Conservation (phyloP, 2,329 filamentous ascomycete species). For the Lasiodiplodia gonubiensis region DNA sequence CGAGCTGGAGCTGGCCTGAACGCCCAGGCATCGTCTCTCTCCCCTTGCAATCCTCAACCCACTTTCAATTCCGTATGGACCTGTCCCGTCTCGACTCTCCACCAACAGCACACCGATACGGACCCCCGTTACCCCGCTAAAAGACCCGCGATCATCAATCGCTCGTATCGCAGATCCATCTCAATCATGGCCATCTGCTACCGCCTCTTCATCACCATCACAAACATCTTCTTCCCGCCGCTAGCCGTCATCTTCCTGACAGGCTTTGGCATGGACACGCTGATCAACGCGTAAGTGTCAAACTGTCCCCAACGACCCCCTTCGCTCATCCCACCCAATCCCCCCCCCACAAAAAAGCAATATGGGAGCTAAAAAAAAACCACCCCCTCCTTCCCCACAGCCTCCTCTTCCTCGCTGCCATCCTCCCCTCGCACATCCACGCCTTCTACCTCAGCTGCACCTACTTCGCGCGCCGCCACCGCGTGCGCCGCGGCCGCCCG, state of each 20-base stretch:
- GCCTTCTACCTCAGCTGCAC: constrained; percentile 30
- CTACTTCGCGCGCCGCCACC: constrained; percentile 29
- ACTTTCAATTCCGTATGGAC: neutral
- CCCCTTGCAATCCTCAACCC: neutral
- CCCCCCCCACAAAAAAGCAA: neutral
- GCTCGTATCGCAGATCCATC: neutral
- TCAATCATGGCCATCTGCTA: constrained; percentile 28
- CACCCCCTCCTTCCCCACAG: neutral
- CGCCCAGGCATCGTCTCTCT: neutral
- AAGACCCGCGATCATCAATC: neutral
- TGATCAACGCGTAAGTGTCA: constrained; percentile 27
- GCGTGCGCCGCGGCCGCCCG: constrained; percentile 27
- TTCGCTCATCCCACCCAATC: neutral
- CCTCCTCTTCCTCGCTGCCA: constrained; percentile 30
- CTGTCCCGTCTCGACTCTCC: neutral
- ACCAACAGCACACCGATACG: neutral
- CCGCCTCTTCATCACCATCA: constrained; percentile 29
- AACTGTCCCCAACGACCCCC: neutral
- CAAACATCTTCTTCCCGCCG: constrained; percentile 32
- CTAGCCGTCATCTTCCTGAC: constrained; percentile 30
- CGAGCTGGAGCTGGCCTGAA: neutral
- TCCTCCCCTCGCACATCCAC: constrained; percentile 31
- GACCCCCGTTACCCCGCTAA: neutral
- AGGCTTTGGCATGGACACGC: constrained; percentile 29
- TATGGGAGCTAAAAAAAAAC: neutral